These are phyloP conservation scores for Leccinum longicurvipes DNA, from an alignment of 768 basidiomycete species.

Conservation along the genomic window DNA sequence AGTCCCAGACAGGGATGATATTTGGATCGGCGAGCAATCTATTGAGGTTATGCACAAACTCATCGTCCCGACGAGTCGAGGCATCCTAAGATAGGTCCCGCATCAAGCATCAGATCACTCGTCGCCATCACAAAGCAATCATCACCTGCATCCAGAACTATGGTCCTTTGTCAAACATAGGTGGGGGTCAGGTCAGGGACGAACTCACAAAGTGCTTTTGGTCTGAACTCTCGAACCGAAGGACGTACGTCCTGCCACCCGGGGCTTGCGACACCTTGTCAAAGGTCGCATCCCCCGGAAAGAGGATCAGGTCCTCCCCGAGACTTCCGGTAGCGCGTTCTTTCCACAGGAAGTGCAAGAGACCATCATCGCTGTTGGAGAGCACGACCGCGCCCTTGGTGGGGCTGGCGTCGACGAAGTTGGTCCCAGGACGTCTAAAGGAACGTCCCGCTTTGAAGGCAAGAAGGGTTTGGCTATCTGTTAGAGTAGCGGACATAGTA, in stretches of 20 bases:
- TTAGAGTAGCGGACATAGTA: conserved; percentile 26
- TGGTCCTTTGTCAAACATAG: neutral
- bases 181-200: neutral
- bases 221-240: conserved; percentile 89
- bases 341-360: conserved; percentile 80
- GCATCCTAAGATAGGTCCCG: conserved; percentile 49
- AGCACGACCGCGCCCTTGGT: conserved; percentile 74
- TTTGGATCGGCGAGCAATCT: conserved; percentile 65
- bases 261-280: conserved; percentile 65
- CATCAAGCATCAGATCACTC: neutral
- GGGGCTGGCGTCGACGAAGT: conserved; percentile 62
- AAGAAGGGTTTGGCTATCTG: conserved; percentile 33
- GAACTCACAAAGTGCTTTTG: conserved; percentile 84
- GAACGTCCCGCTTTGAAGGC: conserved; percentile 73
- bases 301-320: conserved; percentile 83
- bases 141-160: conserved; percentile 89
- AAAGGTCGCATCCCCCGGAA: conserved; percentile 83
- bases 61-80: conserved; percentile 61
- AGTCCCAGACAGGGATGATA: conserved; percentile 57
- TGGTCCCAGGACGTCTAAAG: conserved; percentile 62
- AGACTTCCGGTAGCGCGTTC: conserved; percentile 57
- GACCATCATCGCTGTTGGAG: conserved; percentile 66
- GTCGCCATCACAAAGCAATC: neutral
- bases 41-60: conserved; percentile 73
- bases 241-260: conserved; percentile 74